Evolutionary conservation across 208 protist species (phyloP), one percentile per base, ranked within the genome.

Genomic region (Crithidia brevicula): DNA sequence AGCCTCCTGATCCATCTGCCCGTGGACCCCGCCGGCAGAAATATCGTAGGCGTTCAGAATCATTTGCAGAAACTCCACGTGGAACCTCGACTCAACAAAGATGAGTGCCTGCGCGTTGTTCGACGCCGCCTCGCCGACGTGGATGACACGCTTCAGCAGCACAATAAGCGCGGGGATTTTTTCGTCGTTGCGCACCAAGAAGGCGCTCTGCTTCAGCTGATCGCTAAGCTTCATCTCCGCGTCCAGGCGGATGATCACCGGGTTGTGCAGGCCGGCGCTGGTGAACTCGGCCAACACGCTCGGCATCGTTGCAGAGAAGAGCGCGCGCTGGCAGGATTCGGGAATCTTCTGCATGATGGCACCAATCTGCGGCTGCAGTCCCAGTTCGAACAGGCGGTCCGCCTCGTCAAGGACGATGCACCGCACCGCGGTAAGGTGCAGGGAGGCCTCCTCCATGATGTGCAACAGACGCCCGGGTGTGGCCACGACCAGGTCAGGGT

Each of bases 391-490:
- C 8, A 99, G 84, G 18, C 96, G 90, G 82, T 99, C 99, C 1
- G 98, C 99, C 83, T 99, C 99, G 86, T 99, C 99, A 53, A 99
- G 98, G 0, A 99, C 98, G 8, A 99, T 45, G 45, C 93, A 97
- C 65, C 98, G 84, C n/a, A 99, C 88, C 30, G 77, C 73, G 4
- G 71, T 80, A 3, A 99, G 82, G 42, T 91, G 82, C 30, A 99
- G 61, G 4, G 96, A 96, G 27, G 97, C 92, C 52, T 99, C 97
- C 51, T 97, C 86, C 53, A 99, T 87, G 45, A 98, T 92, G 77
- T 99, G 98, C 40, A 99, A 71, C n/a, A 99, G 77, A 75, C 99
- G 96, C 20, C 99, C 99, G 1, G 99, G 99, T 7, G 99, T 99
- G 1, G 98, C 98, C 28, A 99, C 94, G 15, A 99, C 88, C 27